Base-by-base conservation (phyloP, 192 early-diverging fungal genomes). In the Pilaira anomala region DNA sequence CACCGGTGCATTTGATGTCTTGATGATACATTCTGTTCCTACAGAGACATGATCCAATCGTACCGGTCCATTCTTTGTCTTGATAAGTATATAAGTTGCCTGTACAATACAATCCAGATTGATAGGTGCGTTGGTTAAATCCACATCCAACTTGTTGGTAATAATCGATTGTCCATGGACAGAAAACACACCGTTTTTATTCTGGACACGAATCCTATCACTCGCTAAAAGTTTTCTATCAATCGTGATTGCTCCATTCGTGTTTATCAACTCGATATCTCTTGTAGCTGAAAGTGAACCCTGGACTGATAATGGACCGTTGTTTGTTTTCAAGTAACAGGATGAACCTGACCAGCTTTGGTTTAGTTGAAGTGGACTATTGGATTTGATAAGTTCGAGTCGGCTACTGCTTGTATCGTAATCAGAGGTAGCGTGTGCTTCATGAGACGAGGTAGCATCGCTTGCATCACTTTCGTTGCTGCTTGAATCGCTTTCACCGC, bases 31-130 rank as follows among this genome's bases (percentile, higher is more conserved):
- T 40, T 40, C 33, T 40, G 12, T 14, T 22, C 12, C 33, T 42
- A 42, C 18, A 6, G 19, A 22, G 1, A 58, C n/a, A 25, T 58
- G 40, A 41, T 12, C 19, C 33, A 58, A 58, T 12, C 22, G 19
- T 36, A 58, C 21, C 22, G 56, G 56, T 0, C 36, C 33, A 19
- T 58, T 58, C 41, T 36, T 40, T 14, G 56, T 42, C 22, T 58
- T 58, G 19, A 58, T 16, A 14, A 24, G 22, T 12, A 58, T 39
- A 41, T 22, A 12, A 21, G 36, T 39, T 19, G 29, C 56, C 18
- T 58, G 39, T 14, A 58, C 41, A 36, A 40, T 24, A 19, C 21
- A 13, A 19, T 40, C n/a, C 21, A 42, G 22, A 11, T 42, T 4
- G 4, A 58, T 19, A 41, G 56, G 33, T 5, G 56, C 39, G 40